Evolutionary conservation across 2,329 filamentous ascomycete species (phyloP).

Genomic region (Nigrospora sphaerica): DNA sequence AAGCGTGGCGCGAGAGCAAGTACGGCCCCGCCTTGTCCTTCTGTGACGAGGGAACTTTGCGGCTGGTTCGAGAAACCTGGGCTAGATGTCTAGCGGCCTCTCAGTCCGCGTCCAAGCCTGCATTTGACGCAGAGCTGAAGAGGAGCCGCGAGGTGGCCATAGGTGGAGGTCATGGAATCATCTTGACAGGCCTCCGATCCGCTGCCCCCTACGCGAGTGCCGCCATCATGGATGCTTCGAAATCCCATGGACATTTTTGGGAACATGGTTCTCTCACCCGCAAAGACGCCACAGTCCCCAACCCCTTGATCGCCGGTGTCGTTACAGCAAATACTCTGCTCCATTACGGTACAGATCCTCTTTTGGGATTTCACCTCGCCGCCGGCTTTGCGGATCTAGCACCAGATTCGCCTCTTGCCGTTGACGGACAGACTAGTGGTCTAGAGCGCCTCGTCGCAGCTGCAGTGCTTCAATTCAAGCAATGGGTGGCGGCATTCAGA

Average conservation of each 20-base stretch:
- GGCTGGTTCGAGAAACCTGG: conserved; percentile 33
- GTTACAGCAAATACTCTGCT: conserved; percentile 28
- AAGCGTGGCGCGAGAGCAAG: conserved; percentile 33
- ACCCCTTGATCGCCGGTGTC: conserved; percentile 37
- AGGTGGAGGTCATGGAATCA: not conserved
- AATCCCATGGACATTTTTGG: conserved; percentile 25
- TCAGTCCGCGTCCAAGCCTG: conserved; percentile 6
- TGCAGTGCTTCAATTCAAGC: conserved; percentile 36
- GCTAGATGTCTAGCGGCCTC: conserved; percentile 17
- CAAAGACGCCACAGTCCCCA: conserved; percentile 19
- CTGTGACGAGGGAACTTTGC: conserved; percentile 38
- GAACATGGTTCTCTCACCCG: conserved; percentile 21
- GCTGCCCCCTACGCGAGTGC: conserved; percentile 27
- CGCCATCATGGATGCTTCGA: conserved; percentile 12
- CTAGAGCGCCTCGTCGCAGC: conserved; percentile 19
- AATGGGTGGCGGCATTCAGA: conserved; percentile 36
- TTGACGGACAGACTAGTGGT: conserved; percentile 6
- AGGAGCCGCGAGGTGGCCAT: conserved; percentile 2
- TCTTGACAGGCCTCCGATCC: conserved; percentile 26
- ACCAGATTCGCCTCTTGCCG: conserved; percentile 29
- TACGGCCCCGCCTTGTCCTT: conserved; percentile 41
- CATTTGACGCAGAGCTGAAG: conserved; percentile 11
- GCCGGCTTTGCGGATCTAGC: conserved; percentile 32
- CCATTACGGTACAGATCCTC: conserved; percentile 42
- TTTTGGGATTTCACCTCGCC: conserved; percentile 51